Evolutionary conservation across 805 yeast species (phyloP).

Genomic region (baker's yeast (Saccharomyces cerevisiae)): DNA sequence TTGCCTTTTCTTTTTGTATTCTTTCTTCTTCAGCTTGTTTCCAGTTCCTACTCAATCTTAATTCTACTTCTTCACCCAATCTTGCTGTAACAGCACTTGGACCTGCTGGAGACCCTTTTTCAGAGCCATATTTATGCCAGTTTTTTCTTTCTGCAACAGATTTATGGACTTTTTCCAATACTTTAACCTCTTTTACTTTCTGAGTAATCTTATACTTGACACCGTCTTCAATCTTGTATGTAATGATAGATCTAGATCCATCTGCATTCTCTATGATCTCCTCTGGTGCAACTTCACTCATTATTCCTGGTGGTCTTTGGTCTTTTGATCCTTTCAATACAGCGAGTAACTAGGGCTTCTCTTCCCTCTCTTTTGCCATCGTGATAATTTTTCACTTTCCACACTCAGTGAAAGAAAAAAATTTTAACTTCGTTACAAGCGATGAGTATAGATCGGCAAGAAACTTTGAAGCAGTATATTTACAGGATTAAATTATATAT

Average conservation of each 20-base stretch:
- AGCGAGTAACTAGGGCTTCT: background rate
- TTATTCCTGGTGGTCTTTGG: slow-evolving; percentile 1
- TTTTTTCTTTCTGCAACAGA: slow-evolving; percentile 78
- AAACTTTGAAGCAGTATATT: background rate
- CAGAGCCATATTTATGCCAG: slow-evolving; percentile 86
- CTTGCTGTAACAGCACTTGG: slow-evolving; percentile 86
- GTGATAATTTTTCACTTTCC: background rate
- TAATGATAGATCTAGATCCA: slow-evolving; percentile 82
- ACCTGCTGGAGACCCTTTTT: slow-evolving; percentile 64
- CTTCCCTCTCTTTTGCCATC: background rate
- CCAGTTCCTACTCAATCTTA: slow-evolving; percentile 70
- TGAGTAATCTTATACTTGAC: slow-evolving; percentile 84
- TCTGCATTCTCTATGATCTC: slow-evolving; percentile 71
- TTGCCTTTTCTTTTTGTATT: slow-evolving; percentile 38
- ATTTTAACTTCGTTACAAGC: background rate
- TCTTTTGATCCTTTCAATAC: background rate
- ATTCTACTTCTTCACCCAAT: slow-evolving; percentile 73
- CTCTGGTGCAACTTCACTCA: slow-evolving; percentile 65
- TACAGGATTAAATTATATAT: background rate
- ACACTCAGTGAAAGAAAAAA: background rate
- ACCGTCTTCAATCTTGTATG: slow-evolving; percentile 69
- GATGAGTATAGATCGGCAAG: background rate
- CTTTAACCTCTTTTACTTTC: slow-evolving; percentile 65
- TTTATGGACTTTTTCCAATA: slow-evolving; percentile 75
- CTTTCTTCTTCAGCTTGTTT: slow-evolving; percentile 69